Percentiles rank a stretch among this genome's conserved stretches.
phyloP scores from a whole-genome alignment of 805 yeast genomes.

The Nematodospora valgi region DNA sequence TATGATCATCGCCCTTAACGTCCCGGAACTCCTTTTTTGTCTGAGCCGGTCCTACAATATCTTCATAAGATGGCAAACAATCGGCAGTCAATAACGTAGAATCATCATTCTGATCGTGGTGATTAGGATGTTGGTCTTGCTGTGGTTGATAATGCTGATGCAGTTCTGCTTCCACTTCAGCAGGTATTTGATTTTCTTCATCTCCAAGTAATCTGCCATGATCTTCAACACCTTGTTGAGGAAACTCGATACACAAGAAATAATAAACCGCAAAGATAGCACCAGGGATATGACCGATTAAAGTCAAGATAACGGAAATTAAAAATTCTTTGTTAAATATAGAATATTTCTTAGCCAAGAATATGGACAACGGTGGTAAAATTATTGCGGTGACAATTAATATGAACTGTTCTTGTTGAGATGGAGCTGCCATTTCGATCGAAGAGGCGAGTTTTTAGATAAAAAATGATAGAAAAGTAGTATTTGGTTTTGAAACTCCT shows the following conservation, averaged over 20 bases:
- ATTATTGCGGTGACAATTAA: conserved; percentile 30
- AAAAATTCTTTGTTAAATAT: conserved; percentile 32
- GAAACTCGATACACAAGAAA: conserved; percentile 19
- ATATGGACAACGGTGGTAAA: conserved; percentile 39
- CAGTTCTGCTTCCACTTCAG: conserved; percentile 5
- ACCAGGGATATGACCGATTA: conserved; percentile 34
- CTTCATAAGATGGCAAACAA: conserved; percentile 15
- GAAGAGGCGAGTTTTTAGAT: too few relatives aligned
- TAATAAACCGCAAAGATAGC: conserved; percentile 28
- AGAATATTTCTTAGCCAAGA: conserved; percentile 26
- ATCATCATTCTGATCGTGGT: conserved; percentile 11
- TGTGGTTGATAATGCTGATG: conserved; percentile 2
- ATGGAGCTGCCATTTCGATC: too few relatives aligned
- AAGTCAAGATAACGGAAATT: conserved; percentile 27
- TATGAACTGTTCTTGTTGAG: conserved; percentile 18
- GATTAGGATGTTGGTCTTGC: not conserved
- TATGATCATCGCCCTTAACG: conserved; percentile 23
- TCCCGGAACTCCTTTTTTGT: conserved; percentile 4
- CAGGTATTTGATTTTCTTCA: conserved; percentile 14
- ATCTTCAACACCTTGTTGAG: conserved; percentile 13
- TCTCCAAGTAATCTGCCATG: conserved; percentile 20
- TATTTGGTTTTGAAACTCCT: too few relatives aligned
- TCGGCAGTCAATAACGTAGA: conserved; percentile 11
- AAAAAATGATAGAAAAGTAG: too few relatives aligned
- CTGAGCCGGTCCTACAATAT: conserved; percentile 14